These are phyloP conservation scores for Venturia asperata DNA, from an alignment of 2,329 filamentous ascomycete genomes.

Conservation along the genomic window DNA sequence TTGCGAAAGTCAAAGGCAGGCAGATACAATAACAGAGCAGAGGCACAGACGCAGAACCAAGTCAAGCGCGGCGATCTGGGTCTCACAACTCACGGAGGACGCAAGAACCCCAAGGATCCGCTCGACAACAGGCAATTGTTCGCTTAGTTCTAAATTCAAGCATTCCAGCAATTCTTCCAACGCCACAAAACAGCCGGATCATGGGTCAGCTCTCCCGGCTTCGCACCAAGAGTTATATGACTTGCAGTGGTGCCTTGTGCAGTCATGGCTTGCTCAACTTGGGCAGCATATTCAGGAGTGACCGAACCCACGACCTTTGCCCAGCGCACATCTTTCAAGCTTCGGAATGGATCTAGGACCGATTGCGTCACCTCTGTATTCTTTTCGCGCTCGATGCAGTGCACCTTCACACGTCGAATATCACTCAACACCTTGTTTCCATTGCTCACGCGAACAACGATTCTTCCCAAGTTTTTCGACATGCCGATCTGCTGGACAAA, in stretches of 20 bases:
- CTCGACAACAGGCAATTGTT: slow-evolving; percentile 74
- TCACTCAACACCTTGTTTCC: slow-evolving; percentile 24
- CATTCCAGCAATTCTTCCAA: slow-evolving; percentile 17
- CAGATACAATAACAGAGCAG: slow-evolving; percentile 68
- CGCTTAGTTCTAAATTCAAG: slow-evolving; percentile 45
- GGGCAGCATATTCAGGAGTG: slow-evolving; percentile 30
- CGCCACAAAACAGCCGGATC: slow-evolving; percentile 17
- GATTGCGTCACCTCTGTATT: slow-evolving; percentile 21
- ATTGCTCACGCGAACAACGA: slow-evolving; percentile 26
- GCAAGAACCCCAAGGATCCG: slow-evolving; percentile 56
- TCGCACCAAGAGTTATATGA: background rate
- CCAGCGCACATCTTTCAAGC: slow-evolving; percentile 32
- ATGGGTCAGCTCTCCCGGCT: background rate
- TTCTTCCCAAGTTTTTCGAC: slow-evolving; percentile 22
- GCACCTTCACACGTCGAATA: slow-evolving; percentile 25
- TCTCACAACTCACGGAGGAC: slow-evolving; percentile 59
- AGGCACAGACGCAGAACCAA: slow-evolving; percentile 64
- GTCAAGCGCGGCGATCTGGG: slow-evolving; percentile 72
- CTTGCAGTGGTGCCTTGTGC: background rate
- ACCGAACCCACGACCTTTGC: slow-evolving; percentile 35
- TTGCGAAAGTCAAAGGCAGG: slow-evolving; percentile 67
- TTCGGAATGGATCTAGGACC: slow-evolving; percentile 37
- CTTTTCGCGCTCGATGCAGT: slow-evolving; percentile 2
- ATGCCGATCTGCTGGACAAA: slow-evolving; percentile 35
- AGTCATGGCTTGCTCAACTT: slow-evolving; percentile 17